Base-by-base conservation (phyloP, 225 moss, liverwort and hornwort genomes). In the Physcomitrium patens region DNA sequence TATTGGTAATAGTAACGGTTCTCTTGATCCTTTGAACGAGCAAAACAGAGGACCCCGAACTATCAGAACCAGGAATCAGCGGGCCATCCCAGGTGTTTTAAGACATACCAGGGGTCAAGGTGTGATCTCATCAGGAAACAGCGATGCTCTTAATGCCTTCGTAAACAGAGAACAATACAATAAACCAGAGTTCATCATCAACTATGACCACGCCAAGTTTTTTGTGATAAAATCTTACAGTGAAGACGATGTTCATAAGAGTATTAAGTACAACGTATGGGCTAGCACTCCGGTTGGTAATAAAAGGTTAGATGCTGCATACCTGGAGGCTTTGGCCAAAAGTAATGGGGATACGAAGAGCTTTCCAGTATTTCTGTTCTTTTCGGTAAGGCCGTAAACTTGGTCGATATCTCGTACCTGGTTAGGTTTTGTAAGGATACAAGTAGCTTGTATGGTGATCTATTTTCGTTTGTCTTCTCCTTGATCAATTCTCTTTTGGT, bases 171-270 rank as follows among this genome's bases (percentile, higher is more conserved):
- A 99, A 28, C 83, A 89, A 55, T 99, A 99, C 74, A 99, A 95
- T 24, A 95, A 90, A 70, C 71, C 87, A 45, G 95, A 95, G 67
- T 99, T 99, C 79, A 80, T 81, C 61, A 91, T 92, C 63, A 91
- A 74, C 70, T 95, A 95, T 63, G 95, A 95, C 3, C 85, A 95
- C 48, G 95, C 95, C 10, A 99, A 88, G 77, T 99, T 94, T 74
- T 99, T 99, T 69, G 99, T 99, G 70, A 99, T 99, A 52, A 99
- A 99, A 79, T 99, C 99, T 3, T 99, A 99, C 62, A 99, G 95
- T 67, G 99, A 99, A 83, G 99, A 99, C 54, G 95, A 99, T 81
- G 93, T 99, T 71, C 99, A 99, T 70, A 99, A 99, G 82, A 95
- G 99, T 58, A 99, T 99, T 65, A 99, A 99, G 78, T 99, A 99